A percentile compares a stretch with the other conserved stretches of the same genome.
Conservation (phyloP, 805 yeast genomes). For the Kazachstania taianensis region DNA sequence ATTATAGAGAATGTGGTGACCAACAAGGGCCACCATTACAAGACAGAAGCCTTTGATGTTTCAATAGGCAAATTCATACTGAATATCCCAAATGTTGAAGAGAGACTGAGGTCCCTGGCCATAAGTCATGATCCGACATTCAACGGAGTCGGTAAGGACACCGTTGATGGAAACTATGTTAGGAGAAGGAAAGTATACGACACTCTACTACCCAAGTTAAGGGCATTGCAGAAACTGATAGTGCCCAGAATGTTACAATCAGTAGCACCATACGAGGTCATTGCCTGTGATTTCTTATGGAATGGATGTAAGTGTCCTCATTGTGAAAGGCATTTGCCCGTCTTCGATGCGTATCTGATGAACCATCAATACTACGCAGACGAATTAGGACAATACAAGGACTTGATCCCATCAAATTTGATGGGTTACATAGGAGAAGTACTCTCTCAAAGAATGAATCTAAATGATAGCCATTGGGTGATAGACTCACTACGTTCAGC, state of each 20-base stretch:
- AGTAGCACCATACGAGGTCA: constrained; percentile 57
- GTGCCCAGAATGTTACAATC: constrained; percentile 53
- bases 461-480: constrained; percentile 20
- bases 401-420: constrained; percentile 48
- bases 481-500: constrained; percentile 27
- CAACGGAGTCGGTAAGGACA: constrained; percentile 49
- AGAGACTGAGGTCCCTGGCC: constrained; percentile 33
- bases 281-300: constrained; percentile 64
- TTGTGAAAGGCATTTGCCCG: constrained; percentile 41
- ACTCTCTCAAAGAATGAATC: constrained; percentile 29
- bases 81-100: constrained; percentile 25
- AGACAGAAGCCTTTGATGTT: constrained; percentile 48
- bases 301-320: constrained; percentile 61
- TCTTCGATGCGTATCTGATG: constrained; percentile 52
- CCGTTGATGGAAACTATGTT: constrained; percentile 63
- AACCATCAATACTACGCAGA: constrained; percentile 51
- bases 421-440: constrained; percentile 43
- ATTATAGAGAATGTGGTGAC: constrained; percentile 28
- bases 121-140: constrained; percentile 51
- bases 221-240: constrained; percentile 35
- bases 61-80: constrained; percentile 35
- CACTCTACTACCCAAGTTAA: constrained; percentile 37
- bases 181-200: constrained; percentile 47
- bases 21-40: constrained; percentile 33
- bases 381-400: constrained; percentile 40